Percentiles rank a stretch among this genome's conserved stretches.
Evolutionary conservation across 768 basidiomycete species (phyloP).

Genomic region (Scleroderma bovista): DNA sequence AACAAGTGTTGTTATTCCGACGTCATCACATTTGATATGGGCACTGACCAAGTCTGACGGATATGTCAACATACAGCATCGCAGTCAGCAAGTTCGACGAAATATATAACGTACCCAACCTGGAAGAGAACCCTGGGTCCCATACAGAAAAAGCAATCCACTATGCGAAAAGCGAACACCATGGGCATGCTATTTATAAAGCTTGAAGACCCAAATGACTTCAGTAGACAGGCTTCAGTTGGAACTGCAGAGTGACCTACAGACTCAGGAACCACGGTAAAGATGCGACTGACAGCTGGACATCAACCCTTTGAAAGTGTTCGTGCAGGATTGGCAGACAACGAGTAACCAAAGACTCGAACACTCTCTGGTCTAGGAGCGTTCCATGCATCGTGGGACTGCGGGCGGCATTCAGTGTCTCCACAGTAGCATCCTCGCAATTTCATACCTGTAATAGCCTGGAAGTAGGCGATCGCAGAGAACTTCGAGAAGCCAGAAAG

Average conservation of each 20-base stretch:
- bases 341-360: slow-evolving; percentile 86
- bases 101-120: slow-evolving; percentile 62
- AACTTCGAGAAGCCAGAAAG: slow-evolving; percentile 95
- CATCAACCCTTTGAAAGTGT: slow-evolving; percentile 86
- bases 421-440: no score
- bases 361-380: slow-evolving; percentile 95
- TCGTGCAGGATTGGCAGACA: slow-evolving; percentile 93
- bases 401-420: slow-evolving; percentile 1
- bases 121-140: slow-evolving; percentile 98
- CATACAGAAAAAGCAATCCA: slow-evolving; percentile 98
- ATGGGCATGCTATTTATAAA: slow-evolving; percentile 94
- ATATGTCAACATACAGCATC: no score
- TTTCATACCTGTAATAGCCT: slow-evolving; percentile 84
- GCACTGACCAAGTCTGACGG: background rate
- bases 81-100: no score
- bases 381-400: slow-evolving; percentile 99
- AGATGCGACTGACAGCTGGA: slow-evolving; percentile 94
- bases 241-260: slow-evolving; percentile 38
- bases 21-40: background rate
- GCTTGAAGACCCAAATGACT: slow-evolving; percentile 28
- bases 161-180: slow-evolving; percentile 96
- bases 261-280: slow-evolving; percentile 97
- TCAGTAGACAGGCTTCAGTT: background rate
- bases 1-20: slow-evolving; percentile 10
- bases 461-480: slow-evolving; percentile 92